A percentile compares a stretch with the other conserved stretches of the same genome.
Conservation (phyloP, 1,139 yeast genomes). For the Magnusiomyces sp. region DNA sequence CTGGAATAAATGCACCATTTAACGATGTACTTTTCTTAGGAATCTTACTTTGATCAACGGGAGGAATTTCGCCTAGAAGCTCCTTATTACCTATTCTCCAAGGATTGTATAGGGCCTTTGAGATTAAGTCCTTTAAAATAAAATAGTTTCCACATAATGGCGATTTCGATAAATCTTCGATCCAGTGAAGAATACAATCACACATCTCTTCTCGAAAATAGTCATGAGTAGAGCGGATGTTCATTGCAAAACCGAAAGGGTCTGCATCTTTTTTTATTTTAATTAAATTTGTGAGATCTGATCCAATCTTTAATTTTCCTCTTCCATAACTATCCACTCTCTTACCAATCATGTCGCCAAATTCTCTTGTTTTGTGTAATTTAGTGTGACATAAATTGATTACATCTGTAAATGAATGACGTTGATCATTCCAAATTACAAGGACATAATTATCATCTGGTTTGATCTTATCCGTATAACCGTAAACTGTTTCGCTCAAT, state of each 20-base stretch:
- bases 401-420: slow-evolving; percentile 67
- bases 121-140: slow-evolving; percentile 43
- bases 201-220: slow-evolving; percentile 76
- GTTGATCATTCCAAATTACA: slow-evolving; percentile 69
- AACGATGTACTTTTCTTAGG: slow-evolving; percentile 17
- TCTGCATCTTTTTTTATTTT: slow-evolving; percentile 47
- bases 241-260: slow-evolving; percentile 56
- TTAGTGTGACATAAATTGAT: slow-evolving; percentile 55
- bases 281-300: slow-evolving; percentile 42
- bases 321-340: slow-evolving; percentile 58
- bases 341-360: slow-evolving; percentile 66
- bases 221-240: slow-evolving; percentile 62
- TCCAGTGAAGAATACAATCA: slow-evolving; percentile 59
- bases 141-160: slow-evolving; percentile 46
- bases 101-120: slow-evolving; percentile 43
- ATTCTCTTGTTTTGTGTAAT: slow-evolving; percentile 55
- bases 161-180: slow-evolving; percentile 50
- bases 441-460: slow-evolving; percentile 44
- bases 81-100: slow-evolving; percentile 41
- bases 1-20: slow-evolving; percentile 27
- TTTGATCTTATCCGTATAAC: slow-evolving; percentile 38
- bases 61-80: slow-evolving; percentile 2
- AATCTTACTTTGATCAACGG: slow-evolving; percentile 3
- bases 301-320: slow-evolving; percentile 56
- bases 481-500: slow-evolving; percentile 35